Evolutionary conservation across 352 stramenopile species (phyloP), one percentile per base, ranked within the genome.

Genomic region (Phytophthora pistaciae): DNA sequence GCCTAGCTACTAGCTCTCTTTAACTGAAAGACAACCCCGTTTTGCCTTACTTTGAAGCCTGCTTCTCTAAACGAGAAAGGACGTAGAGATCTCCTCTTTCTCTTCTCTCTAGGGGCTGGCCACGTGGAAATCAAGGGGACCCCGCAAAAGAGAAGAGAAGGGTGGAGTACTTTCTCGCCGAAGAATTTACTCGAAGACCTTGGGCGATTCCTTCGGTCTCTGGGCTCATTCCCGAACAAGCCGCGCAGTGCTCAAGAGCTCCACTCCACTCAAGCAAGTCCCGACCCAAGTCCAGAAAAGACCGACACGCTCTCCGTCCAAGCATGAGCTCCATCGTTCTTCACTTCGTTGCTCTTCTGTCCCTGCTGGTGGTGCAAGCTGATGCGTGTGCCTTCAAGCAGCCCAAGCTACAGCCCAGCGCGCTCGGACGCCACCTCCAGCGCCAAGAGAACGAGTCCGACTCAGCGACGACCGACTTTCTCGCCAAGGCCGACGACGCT

Each of bases 111-210:
- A 48, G 40, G 21, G 18, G 40, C 40, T 5, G 20, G 38, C 3
- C 14, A 13, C 38, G 14, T 44, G 11, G 10, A n/a, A 18, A 44
- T 44, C 25, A 29, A 29, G 25, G 25, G 3, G 25, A 29, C 25
- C 5, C 25, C 3, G 25, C 25, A 29, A 29, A n/a, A 44, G 14
- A 21, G 18, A 10, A 48, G 16, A 69, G 14, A 64, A 29, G 3
- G n/a, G 0, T 54, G 14, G 8, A 55, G 69, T 57, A 56, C 64
- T 76, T 76, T 76, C 62, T 72, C 56, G 61, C 29, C 14, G 54
- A 58, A 48, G 31, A 57, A 55, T n/a, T 46, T 38, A 9, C n/a
- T 23, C 44, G 16, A 23, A 9, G 18, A 8, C 44, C 8, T 52
- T 33, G 29, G 18, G 18, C 18, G n/a, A 11, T 23, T 52, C 5